phyloP scores from a whole-genome alignment of 345 rosid species.

The Angophora floribunda region DNA sequence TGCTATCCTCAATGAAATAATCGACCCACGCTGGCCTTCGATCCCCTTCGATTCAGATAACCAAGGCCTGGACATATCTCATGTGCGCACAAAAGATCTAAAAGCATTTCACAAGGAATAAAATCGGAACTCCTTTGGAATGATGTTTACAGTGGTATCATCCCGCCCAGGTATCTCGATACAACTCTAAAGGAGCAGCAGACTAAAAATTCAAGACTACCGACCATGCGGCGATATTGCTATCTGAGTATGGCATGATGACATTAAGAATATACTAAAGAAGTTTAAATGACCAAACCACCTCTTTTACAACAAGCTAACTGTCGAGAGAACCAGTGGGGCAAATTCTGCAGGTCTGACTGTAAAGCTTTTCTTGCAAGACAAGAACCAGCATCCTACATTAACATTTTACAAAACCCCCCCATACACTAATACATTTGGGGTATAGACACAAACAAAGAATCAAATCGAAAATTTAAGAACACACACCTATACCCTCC shows the following conservation, averaged over 20 bases:
- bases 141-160: not conserved
- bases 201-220: not conserved
- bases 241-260: not conserved
- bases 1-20: not conserved
- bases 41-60: not conserved
- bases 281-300: not conserved
- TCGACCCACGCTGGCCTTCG: not conserved
- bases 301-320: not conserved
- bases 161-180: not conserved
- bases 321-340: not conserved
- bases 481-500: slow-evolving; percentile 23
- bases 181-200: not conserved
- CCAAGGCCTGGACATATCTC: not conserved
- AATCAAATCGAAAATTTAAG: not conserved
- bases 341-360: not conserved
- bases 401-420: not conserved
- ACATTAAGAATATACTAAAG: not conserved
- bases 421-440: not conserved
- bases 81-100: not conserved
- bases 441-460: slow-evolving; percentile 1
- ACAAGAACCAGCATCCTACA: not conserved
- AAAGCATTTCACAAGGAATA: not conserved
- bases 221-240: not conserved
- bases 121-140: not conserved
- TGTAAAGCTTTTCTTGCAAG: not conserved